Evolutionary conservation across 2,329 filamentous ascomycete species (phyloP).

Genomic region (Huntiella decipiens): DNA sequence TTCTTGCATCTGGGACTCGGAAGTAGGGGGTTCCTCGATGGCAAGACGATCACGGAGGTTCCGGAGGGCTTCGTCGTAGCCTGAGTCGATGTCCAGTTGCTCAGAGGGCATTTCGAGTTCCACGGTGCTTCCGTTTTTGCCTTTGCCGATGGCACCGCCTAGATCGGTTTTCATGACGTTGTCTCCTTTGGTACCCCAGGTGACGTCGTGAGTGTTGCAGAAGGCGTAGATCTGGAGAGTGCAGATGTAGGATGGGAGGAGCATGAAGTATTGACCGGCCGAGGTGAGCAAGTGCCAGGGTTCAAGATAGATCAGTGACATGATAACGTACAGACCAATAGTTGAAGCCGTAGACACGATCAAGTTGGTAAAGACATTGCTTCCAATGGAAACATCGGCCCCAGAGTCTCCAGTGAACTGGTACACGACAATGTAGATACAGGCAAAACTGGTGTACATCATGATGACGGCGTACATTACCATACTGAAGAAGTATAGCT

Average conservation of each 20-base stretch:
- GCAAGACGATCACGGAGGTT: conserved; percentile 89
- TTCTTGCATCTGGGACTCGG: conserved; percentile 76
- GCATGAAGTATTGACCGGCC: conserved; percentile 74
- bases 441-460: conserved; percentile 82
- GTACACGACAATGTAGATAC: conserved; percentile 72
- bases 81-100: conserved; percentile 93
- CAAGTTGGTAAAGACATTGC: conserved; percentile 88
- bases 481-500: conserved; percentile 75
- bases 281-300: conserved; percentile 99
- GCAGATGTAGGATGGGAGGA: conserved; percentile 88
- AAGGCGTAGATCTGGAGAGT: conserved; percentile 96
- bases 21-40: conserved; percentile 41
- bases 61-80: conserved; percentile 89
- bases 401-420: conserved; percentile 42
- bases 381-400: conserved; percentile 41
- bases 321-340: conserved; percentile 83
- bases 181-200: conserved; percentile 97
- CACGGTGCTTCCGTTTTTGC: conserved; percentile 44
- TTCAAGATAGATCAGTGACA: conserved; percentile 90
- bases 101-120: conserved; percentile 96
- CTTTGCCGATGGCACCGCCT: conserved; percentile 62
- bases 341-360: conserved; percentile 81
- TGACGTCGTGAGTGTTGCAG: conserved; percentile 99
- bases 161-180: conserved; percentile 88
- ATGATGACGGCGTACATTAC: conserved; percentile 87